phyloP scores from a whole-genome alignment of 148 eudicot genomes.

The Fallopia convolvulus region DNA sequence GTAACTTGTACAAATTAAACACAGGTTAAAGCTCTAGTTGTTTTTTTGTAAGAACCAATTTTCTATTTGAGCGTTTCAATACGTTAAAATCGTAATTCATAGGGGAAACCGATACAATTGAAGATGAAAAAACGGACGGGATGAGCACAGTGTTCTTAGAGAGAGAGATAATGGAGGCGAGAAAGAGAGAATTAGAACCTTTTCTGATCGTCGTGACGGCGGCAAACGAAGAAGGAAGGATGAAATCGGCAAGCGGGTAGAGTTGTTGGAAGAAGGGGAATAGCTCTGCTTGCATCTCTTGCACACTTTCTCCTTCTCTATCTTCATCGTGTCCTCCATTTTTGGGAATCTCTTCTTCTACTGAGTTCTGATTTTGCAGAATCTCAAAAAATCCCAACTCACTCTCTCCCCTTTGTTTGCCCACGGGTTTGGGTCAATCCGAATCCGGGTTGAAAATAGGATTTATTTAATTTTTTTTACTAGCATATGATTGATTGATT shows the following conservation, averaged over 20 bases:
- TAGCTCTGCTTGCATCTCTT: slow-evolving; percentile 60
- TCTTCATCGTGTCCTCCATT: slow-evolving; percentile 10
- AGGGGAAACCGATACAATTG: neutral
- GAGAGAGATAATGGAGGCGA: neutral
- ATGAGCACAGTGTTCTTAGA: neutral
- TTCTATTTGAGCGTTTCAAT: neutral
- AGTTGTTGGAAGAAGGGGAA: slow-evolving; percentile 38
- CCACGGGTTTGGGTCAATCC: neutral
- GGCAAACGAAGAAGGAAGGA: slow-evolving; percentile 88
- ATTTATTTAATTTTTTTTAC: too few relatives aligned
- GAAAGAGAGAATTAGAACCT: slow-evolving; percentile 29
- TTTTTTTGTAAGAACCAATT: neutral
- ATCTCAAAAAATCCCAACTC: neutral
- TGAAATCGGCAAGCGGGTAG: slow-evolving; percentile 76
- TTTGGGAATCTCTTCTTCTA: neutral
- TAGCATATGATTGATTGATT: too few relatives aligned
- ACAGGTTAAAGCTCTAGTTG: neutral
- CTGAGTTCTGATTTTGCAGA: neutral
- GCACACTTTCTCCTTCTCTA: slow-evolving; percentile 33
- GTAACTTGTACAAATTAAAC: neutral
- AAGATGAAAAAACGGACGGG: neutral
- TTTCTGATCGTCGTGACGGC: slow-evolving; percentile 95
- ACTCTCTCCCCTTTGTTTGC: neutral
- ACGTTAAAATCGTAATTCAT: neutral
- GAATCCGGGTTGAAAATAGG: neutral